These are phyloP conservation scores for Coffea canephora DNA, from an alignment of 257 asterid species.

Conservation along the genomic window DNA sequence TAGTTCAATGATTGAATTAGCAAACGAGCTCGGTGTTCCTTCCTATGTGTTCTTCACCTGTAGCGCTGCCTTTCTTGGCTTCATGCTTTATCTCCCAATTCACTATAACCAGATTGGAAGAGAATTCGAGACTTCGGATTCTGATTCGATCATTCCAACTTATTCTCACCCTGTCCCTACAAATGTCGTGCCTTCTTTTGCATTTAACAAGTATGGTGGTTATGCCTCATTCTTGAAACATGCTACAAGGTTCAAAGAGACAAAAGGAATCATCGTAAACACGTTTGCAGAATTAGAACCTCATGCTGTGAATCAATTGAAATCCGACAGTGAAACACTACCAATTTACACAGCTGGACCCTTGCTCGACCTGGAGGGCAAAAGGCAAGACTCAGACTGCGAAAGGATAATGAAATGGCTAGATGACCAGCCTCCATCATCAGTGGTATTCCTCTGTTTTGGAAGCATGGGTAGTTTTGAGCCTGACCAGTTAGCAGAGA, in stretches of 20 bases:
- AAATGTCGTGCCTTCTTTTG: neutral
- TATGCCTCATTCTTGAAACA: neutral
- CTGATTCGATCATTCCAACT: neutral
- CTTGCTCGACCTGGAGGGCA: neutral
- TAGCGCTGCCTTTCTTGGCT: conserved; percentile 14
- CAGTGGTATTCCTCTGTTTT: conserved; percentile 13
- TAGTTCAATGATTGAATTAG: conserved; percentile 12
- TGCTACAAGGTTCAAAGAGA: neutral
- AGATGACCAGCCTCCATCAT: conserved; percentile 11
- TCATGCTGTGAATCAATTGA: neutral
- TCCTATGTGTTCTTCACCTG: conserved; percentile 6
- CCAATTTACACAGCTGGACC: conserved; percentile 8
- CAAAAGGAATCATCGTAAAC: conserved; percentile 12
- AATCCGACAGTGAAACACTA: neutral
- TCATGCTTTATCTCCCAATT: conserved; percentile 13
- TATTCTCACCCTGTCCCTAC: neutral
- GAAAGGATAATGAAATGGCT: conserved; percentile 12
- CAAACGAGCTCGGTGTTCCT: conserved; percentile 8
- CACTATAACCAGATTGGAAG: neutral
- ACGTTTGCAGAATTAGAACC: neutral
- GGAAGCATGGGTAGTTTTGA: conserved; percentile 18
- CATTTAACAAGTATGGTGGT: conserved; percentile 10
- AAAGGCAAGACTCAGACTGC: neutral
- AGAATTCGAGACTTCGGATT: conserved; percentile 7
- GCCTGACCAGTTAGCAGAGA: conserved; percentile 10